Percentiles rank a stretch among this genome's conserved stretches.
phyloP scores from a whole-genome alignment of 2,329 filamentous ascomycete genomes.

The Moelleriella libera region DNA sequence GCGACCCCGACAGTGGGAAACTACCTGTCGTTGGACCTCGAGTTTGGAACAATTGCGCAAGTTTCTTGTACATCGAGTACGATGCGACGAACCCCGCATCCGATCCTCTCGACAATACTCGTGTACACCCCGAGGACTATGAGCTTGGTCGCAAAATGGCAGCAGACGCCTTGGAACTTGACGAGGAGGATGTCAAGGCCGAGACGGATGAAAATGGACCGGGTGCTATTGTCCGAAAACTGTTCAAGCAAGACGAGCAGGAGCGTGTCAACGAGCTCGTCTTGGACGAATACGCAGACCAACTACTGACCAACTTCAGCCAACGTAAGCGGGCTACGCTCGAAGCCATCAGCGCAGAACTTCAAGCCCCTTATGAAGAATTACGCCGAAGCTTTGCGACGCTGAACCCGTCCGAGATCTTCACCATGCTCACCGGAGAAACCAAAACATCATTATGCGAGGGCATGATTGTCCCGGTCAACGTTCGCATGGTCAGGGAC shows the following conservation, averaged over 20 bases:
- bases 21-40: conserved; percentile 71
- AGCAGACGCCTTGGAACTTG: conserved; percentile 86
- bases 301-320: conserved; percentile 83
- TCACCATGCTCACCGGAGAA: conserved; percentile 94
- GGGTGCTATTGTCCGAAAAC: conserved; percentile 80
- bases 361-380: conserved; percentile 89
- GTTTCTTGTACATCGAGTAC: conserved; percentile 83
- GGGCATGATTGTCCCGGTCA: conserved; percentile 86
- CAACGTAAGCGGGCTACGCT: conserved; percentile 91
- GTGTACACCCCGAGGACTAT: conserved; percentile 96
- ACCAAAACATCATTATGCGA: conserved; percentile 70
- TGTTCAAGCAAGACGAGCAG: conserved; percentile 88
- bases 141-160: conserved; percentile 97
- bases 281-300: conserved; percentile 91
- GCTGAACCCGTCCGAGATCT: conserved; percentile 64
- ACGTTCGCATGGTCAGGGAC: conserved; percentile 75
- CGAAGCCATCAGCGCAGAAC: conserved; percentile 87
- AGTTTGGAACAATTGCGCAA: conserved; percentile 94
- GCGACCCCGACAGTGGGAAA: conserved; percentile 68
- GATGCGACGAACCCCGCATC: conserved; percentile 69
- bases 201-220: conserved; percentile 83
- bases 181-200: conserved; percentile 94
- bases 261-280: conserved; percentile 94
- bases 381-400: conserved; percentile 66
- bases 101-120: conserved; percentile 90